A percentile compares a stretch with the other conserved stretches of the same genome.
These are phyloP conservation scores for Hypoxylon sp. DNA, from an alignment of 2,329 filamentous ascomycete species.

Conservation along the genomic window DNA sequence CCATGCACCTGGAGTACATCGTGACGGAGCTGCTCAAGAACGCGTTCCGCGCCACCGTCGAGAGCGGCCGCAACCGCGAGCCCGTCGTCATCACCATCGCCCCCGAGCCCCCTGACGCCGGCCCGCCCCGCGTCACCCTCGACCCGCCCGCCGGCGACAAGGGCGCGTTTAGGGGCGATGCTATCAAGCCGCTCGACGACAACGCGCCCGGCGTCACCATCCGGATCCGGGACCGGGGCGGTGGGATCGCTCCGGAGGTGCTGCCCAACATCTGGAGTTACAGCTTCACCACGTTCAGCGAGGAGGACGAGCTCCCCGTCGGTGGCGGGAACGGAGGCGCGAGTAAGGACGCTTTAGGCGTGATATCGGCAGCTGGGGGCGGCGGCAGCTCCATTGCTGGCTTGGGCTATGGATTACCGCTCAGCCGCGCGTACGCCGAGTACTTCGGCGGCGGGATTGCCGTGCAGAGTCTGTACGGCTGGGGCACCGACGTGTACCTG, in stretches of 20 bases:
- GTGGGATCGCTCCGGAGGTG: slow-evolving; percentile 89
- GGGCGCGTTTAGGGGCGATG: slow-evolving; percentile 61
- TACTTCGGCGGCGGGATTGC: slow-evolving; percentile 97
- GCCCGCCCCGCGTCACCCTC: slow-evolving; percentile 54
- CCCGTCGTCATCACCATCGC: slow-evolving; percentile 95
- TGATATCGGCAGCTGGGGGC: slow-evolving; percentile 79
- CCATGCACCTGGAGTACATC: slow-evolving; percentile 97
- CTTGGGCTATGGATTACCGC: slow-evolving; percentile 89
- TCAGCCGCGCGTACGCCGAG: slow-evolving; percentile 94
- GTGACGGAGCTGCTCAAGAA: slow-evolving; percentile 97
- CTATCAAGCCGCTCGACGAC: slow-evolving; percentile 72
- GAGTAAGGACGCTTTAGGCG: slow-evolving; percentile 76
- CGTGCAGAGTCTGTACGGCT: slow-evolving; percentile 95
- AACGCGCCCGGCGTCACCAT: slow-evolving; percentile 90
- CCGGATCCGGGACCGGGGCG: slow-evolving; percentile 93
- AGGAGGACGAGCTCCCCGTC: slow-evolving; percentile 69
- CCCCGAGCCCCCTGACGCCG: slow-evolving; percentile 66
- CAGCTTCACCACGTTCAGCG: slow-evolving; percentile 94
- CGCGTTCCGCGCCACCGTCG: slow-evolving; percentile 92
- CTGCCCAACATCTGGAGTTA: slow-evolving; percentile 95
- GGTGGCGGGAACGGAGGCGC: slow-evolving; percentile 59
- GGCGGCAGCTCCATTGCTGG: slow-evolving; percentile 90
- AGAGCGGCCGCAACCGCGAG: slow-evolving; percentile 82
- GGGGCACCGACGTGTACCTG: slow-evolving; percentile 83
- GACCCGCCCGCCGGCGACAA: slow-evolving; percentile 57